A percentile compares a stretch with the other conserved stretches of the same genome.
Conservation (phyloP, 2,329 filamentous ascomycete species). For the Pestalotiopsis sp. region DNA sequence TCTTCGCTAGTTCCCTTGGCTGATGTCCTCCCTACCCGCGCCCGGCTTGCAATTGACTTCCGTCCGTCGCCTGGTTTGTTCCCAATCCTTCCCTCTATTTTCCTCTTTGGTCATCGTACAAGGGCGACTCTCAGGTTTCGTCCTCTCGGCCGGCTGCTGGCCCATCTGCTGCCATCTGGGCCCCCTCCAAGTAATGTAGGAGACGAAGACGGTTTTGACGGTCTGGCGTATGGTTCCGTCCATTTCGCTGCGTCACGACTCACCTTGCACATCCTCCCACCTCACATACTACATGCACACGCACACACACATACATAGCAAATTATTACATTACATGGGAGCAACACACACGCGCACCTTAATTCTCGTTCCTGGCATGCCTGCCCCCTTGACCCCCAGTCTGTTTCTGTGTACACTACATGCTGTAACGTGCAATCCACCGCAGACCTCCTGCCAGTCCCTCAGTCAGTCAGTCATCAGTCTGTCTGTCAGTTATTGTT, state of each 20-base stretch:
- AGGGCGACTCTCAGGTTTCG: not conserved
- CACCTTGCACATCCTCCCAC: conserved; percentile 4
- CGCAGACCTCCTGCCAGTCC: not conserved
- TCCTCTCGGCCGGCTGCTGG: not conserved
- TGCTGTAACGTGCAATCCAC: conserved; percentile 11
- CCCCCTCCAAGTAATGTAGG: no score
- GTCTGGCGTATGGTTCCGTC: not conserved
- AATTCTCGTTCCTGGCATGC: not conserved
- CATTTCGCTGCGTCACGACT: conserved; percentile 13
- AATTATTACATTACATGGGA: no score
- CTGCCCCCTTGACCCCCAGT: not conserved
- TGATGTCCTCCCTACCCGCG: conserved; percentile 1
- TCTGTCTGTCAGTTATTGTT: not conserved
- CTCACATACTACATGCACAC: not conserved
- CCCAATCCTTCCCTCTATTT: not conserved
- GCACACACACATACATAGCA: not conserved
- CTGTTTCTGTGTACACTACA: not conserved
- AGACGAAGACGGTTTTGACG: not conserved
- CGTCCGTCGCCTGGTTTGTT: not conserved
- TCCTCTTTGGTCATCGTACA: conserved; percentile 11
- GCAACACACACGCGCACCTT: conserved; percentile 1
- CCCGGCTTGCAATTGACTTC: not conserved
- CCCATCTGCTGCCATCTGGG: not conserved
- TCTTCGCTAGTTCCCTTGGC: conserved; percentile 5
- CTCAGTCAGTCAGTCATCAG: not conserved